These are phyloP conservation scores for Senna siamea DNA, from an alignment of 306 rosid genomes.

Conservation along the genomic window DNA sequence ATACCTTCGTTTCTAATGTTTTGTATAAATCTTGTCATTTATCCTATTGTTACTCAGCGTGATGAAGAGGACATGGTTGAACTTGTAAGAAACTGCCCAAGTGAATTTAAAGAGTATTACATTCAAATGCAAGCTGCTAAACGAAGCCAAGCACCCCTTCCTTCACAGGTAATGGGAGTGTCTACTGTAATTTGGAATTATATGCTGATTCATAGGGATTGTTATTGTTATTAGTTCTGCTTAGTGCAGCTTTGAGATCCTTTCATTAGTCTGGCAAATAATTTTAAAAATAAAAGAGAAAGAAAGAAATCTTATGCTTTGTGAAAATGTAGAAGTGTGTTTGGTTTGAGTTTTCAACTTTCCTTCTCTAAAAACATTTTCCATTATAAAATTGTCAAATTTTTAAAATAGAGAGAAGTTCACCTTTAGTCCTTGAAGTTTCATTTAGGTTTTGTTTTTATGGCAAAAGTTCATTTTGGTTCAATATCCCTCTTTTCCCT, in stretches of 20 bases:
- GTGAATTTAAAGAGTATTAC: constrained; percentile 92
- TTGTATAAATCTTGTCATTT: constrained; percentile 30
- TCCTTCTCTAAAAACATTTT: neutral
- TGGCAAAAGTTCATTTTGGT: too few species aligned
- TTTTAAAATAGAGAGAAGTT: neutral
- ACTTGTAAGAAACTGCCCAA: constrained; percentile 72
- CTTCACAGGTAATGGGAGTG: constrained; percentile 72
- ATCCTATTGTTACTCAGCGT: constrained; percentile 58
- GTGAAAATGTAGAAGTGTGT: neutral
- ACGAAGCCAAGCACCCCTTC: constrained; percentile 91
- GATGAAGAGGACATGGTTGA: constrained; percentile 90
- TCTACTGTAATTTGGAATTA: constrained; percentile 17
- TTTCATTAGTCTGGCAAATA: constrained; percentile 17
- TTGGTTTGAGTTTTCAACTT: neutral
- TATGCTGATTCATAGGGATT: neutral
- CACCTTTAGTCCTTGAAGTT: too few species aligned
- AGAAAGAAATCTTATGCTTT: neutral
- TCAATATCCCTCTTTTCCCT: too few species aligned
- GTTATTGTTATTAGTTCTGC: neutral
- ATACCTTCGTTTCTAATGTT: constrained; percentile 8
- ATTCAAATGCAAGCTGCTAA: constrained; percentile 98
- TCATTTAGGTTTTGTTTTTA: too few species aligned
- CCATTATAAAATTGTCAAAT: neutral
- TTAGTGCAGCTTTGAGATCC: neutral
- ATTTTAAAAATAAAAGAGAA: neutral